Conservation (phyloP, 2,329 filamentous ascomycete genomes). For the Alternaria alternata region DNA sequence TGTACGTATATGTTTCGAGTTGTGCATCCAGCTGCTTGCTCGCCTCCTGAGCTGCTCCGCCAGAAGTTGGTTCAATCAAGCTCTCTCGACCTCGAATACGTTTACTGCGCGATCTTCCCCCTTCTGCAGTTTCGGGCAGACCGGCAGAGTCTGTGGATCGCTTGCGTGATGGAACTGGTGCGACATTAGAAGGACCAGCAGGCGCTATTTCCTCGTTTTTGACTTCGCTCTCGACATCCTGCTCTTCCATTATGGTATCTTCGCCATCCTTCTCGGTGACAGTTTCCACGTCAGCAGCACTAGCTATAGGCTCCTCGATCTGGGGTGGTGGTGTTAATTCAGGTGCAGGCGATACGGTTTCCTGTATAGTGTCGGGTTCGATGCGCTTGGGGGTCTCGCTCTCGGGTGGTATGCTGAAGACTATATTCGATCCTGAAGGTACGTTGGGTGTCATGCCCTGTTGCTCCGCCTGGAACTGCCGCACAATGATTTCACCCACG, state of each 20-base stretch:
- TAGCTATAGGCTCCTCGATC: conserved; percentile 1
- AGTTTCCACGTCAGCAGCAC: background rate
- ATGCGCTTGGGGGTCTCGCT: conserved; percentile 29
- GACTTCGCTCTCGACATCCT: conserved; percentile 15
- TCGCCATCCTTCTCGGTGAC: conserved; percentile 19
- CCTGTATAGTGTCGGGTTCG: conserved; percentile 16
- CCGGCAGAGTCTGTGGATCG: conserved; percentile 68
- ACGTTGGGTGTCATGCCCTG: conserved; percentile 38
- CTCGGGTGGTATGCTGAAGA: conserved; percentile 51
- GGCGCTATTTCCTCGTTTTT: conserved; percentile 29
- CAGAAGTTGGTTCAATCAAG: conserved; percentile 56
- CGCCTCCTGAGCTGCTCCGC: conserved; percentile 60
- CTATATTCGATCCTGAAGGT: conserved; percentile 52
- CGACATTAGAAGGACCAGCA: conserved; percentile 37
- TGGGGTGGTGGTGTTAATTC: conserved; percentile 14
- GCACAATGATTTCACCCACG: conserved; percentile 59
- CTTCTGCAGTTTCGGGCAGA: conserved; percentile 65
- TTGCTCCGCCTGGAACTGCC: conserved; percentile 54
- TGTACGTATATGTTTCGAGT: conserved; percentile 61
- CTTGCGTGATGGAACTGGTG: conserved; percentile 61
- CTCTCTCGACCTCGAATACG: conserved; percentile 68
- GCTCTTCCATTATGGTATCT: conserved; percentile 32
- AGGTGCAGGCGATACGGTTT: conserved; percentile 11
- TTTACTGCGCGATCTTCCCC: conserved; percentile 66
- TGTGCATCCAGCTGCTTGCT: conserved; percentile 64